Base-by-base conservation (phyloP, 164 flowering plant genomes). In the Stephania cephalantha region DNA sequence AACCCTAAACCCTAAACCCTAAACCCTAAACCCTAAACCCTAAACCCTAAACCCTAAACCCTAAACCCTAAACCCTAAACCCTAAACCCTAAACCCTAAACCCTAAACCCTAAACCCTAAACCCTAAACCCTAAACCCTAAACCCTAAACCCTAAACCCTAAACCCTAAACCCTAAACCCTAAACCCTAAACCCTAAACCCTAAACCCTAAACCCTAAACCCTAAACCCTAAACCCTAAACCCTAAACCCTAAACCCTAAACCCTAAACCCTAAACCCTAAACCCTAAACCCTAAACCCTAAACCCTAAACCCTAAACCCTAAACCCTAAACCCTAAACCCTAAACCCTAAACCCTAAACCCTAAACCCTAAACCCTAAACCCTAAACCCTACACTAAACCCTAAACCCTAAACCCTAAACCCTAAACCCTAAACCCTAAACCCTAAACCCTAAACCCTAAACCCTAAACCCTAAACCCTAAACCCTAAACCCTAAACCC, bases 51-150 rank as follows among this genome's bases (percentile, higher is more conserved):
- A 74, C 75, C 75, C 75, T 73, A 73, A 61, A 73, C 75, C 76
- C 76, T 74, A 74, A 74, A 74, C 71, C 77, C 77, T 74, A 74
- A 74, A 74, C 77, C 77, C 77, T 74, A 74, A 74, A 74, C 77
- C 77, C 77, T 74, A 74, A 74, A 74, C 77, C 77, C 77, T 68
- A 67, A 74, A 74, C 77, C 77, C 77, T 74, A 74, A 74, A 74
- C 77, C 77, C 77, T 74, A 74, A 74, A 67, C 77, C 77, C 71
- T 46, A 74, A 67, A 68, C 77, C 71, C 44, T 64, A 74, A 66
- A 68, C 77, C 71, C 44, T 64, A 74, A 66, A 68, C 77, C 77
- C 48, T n/a, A 68, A 74, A 44, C 76, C 76, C 76, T 74, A 74
- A 74, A n/a, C 77, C 77, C 77, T 74, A 74, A 74, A 74, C 77